These are phyloP conservation scores for Moniliella sp. DNA, from an alignment of 1,284 basidiomycete genomes.

Conservation along the genomic window DNA sequence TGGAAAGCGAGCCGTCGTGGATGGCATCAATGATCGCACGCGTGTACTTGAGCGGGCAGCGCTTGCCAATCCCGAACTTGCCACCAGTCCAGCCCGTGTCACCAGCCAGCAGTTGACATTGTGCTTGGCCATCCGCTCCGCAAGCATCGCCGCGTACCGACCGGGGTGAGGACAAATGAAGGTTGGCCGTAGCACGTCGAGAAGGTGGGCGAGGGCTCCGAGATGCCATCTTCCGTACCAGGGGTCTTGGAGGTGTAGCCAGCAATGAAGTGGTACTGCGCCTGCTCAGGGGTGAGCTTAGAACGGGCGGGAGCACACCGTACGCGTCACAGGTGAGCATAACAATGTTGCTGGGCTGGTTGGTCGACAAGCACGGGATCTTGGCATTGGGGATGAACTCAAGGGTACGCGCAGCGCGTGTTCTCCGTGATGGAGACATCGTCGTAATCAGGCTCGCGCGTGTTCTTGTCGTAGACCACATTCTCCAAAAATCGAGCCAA, in stretches of 20 bases:
- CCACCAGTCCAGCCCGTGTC: conserved; percentile 95
- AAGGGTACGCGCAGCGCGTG: conserved; percentile 56
- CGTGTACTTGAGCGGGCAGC: conserved; percentile 43
- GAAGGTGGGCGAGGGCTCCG: conserved; percentile 96
- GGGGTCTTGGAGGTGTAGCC: conserved; percentile 70
- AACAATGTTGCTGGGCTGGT: conserved; percentile 57
- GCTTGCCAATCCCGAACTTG: conserved; percentile 51
- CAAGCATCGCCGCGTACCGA: conserved; percentile 86
- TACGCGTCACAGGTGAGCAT: conserved; percentile 96
- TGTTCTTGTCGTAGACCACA: conserved; percentile 80
- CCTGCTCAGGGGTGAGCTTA: conserved; percentile 76
- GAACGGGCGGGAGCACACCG: conserved; percentile 91
- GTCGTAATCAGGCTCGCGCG: conserved; percentile 78
- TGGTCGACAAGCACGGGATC: conserved; percentile 36
- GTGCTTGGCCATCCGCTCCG: conserved; percentile 73
- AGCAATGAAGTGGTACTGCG: conserved; percentile 49
- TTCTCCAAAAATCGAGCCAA: conserved; percentile 89
- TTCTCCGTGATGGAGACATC: conserved; percentile 93
- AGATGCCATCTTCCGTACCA: conserved; percentile 89
- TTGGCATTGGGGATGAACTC: conserved; percentile 77
- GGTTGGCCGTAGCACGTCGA: conserved; percentile 92
- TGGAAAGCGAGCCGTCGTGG: conserved; percentile 70
- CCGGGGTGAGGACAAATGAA: conserved; percentile 77
- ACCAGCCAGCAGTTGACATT: conserved; percentile 91
- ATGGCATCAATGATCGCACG: conserved; percentile 89